Base-by-base conservation (phyloP, 2,329 filamentous ascomycete species). In the Aschersonia sp. region DNA sequence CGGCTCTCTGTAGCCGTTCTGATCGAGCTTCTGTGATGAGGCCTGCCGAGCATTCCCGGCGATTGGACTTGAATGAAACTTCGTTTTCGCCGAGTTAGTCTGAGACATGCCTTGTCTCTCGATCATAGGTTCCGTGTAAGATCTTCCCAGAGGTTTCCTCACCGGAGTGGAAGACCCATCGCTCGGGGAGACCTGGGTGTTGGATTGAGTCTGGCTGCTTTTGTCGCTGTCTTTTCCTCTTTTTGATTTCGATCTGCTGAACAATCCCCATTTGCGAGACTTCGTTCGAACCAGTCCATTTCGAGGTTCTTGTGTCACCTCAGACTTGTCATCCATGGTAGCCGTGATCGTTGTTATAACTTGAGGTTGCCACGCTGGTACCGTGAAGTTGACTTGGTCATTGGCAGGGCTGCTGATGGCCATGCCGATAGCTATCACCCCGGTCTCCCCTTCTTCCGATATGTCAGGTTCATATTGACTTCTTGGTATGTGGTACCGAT, bases 361-460 rank as follows among this genome's bases (percentile, higher is more conserved):
- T 44, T 58, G 57, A 28, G 57, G 59, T 35, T 57, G 61, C 54
- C 59, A 38, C 10, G 32, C 32, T 38, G 59, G 59, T 28, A 54
- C 51, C 38, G 54, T 52, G 38, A 47, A 48, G 47, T 47, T 48
- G 35, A 52, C 50, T 35, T 66, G 65, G 12, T 65, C 61, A 40
- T 68, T 66, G n/a, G 71, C 66, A 30, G 84, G 84, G 56, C 83
- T 88, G 32, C 84, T 84, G 48, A 88, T 65, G 1, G 84, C 84
- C 72, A 89, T 81, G 7, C 85, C 85, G 51, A 89, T 88, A 54
- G 68, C 71, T 51, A 60, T 59, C n/a, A 61, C 52, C 9, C 57
- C 57, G 28, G 54, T 58, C 41, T 57, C 54, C 9, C 53, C 45
- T 12, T 47, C 45, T 2, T 69, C 68, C 31, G 58, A 61, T 47